Base-by-base conservation (phyloP, 1,284 basidiomycete genomes). In the Ceratobasidium sp. region DNA sequence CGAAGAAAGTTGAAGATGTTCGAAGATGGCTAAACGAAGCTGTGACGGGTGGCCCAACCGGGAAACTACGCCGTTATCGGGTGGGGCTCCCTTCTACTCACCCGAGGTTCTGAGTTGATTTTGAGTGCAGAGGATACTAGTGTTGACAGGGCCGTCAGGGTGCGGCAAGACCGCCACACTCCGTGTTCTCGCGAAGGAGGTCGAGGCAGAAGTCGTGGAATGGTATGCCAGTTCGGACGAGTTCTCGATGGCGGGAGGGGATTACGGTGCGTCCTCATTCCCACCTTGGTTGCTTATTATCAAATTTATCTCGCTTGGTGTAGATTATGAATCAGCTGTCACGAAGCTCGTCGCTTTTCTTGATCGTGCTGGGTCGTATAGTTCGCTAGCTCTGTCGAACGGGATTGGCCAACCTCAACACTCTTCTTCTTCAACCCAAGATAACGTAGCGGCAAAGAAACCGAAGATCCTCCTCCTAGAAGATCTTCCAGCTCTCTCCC, bases 131-230 rank as follows among this genome's bases (percentile, higher is more conserved):
- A 89, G 95, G 52, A 90, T 99, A 30, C 89, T 99, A 1, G 90
- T 91, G 0, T 86, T 99, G 8, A 94, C 94, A 1, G 97, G 98
- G 1, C 95, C 96, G 0, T 93, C 96, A 8, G 98, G 97, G 0
- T 90, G 92, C 0, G 97, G 91, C 0, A 99, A 99, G 86, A 97
- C 97, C 0, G 90, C 96, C 0, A 95, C 95, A 0, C 81, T 99
- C 0, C 89, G 90, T 14, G 89, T 96, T 0, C 86, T 99, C 7
- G 88, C 95, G 0, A 84, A 87, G 30, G 93, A 97, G 81, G 85
- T 98, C 78, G 90, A 89, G 2, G 90, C 95, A 68, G 93, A 97
- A 57, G 87, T 98, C 27, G 83, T 96, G 41, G 97, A 99, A 83
- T 99, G 96, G 96, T 87, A 89, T 67, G 95, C 92, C 81, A 85